Base-by-base conservation (phyloP, 306 rosid species). In the Chamaecrista fasciculata region DNA sequence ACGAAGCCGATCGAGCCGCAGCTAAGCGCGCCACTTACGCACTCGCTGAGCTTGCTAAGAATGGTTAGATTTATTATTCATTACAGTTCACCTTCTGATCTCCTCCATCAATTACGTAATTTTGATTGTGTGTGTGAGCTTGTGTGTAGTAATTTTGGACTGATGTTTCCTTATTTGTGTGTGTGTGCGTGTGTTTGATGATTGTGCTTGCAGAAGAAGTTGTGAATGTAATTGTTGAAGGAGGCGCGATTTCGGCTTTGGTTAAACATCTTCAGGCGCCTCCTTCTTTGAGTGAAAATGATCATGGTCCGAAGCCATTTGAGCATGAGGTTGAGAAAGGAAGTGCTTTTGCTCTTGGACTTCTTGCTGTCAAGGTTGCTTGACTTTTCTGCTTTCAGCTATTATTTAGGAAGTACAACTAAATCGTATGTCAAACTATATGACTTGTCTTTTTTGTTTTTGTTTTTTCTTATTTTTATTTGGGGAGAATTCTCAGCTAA, bases 271-370 rank as follows among this genome's bases (percentile, higher is more conserved):
- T 91, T 39, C 86, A 88, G 69, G 73, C 89, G 46, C 97, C 95
- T 24, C 97, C 95, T 24, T 82, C 87, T 51, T 43, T 15, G 9
- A 18, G 51, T 23, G 95, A 75, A 23, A 78, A 57, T 12, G 86
- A 88, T 62, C 79, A 71, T 14, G 76, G 72, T 68, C 59, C 28
- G 66, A 86, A 72, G 79, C 92, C 90, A 11, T 86, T 75, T 56
- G 96, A 88, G 76, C 97, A 91, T 67, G 97, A 91, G 74, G 97
- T 91, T 8, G 97, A 91, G 84, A 91, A 91, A 71, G 96, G 97
- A 48, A 83, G 92, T 68, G 97, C 97, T 40, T 88, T 88, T 78
- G 95, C 97, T 1, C 82, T 91, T 21, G 97, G 97, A 36, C 95
- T 91, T 72, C 95, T 91, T 49, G 97, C 97, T 46, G 95, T 91